These are phyloP conservation scores for Tranzscheliella williamsii DNA, from an alignment of 1,284 basidiomycete genomes.

Conservation along the genomic window DNA sequence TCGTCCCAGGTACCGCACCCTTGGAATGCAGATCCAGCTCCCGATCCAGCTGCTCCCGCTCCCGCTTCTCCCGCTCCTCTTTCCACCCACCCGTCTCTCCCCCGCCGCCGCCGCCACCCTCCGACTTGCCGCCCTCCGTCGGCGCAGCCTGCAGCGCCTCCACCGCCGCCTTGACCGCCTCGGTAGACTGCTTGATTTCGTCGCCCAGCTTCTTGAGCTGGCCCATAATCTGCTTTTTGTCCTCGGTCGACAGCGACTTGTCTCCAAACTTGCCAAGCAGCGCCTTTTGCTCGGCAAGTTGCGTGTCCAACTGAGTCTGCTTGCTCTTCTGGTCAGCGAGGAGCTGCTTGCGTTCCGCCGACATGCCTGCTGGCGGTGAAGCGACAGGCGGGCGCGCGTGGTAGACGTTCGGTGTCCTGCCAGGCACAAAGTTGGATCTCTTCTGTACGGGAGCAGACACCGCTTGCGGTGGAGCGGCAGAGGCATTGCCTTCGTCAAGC, in stretches of 20 bases:
- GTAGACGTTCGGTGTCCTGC: slow-evolving; percentile 52
- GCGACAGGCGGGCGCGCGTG: slow-evolving; percentile 36
- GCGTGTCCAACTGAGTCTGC: slow-evolving; percentile 76
- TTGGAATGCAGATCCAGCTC: slow-evolving; percentile 62
- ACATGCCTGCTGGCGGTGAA: slow-evolving; percentile 12
- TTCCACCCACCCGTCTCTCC: slow-evolving; percentile 63
- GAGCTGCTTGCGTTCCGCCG: slow-evolving; percentile 59
- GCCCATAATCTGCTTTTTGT: slow-evolving; percentile 79
- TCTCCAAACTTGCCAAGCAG: slow-evolving; percentile 73
- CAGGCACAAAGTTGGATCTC: slow-evolving; percentile 47
- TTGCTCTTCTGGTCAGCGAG: slow-evolving; percentile 66
- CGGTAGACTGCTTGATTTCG: slow-evolving; percentile 70
- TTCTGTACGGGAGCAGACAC: background rate
- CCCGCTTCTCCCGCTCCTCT: slow-evolving; percentile 70
- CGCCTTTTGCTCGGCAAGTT: slow-evolving; percentile 86
- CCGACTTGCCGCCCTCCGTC: slow-evolving; percentile 39
- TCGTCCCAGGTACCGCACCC: slow-evolving; percentile 65
- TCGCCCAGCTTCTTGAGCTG: slow-evolving; percentile 76
- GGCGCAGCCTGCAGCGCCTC: slow-evolving; percentile 58
- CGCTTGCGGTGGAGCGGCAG: slow-evolving; percentile 67
- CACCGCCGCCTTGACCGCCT: slow-evolving; percentile 59
- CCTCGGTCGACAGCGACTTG: slow-evolving; percentile 69
- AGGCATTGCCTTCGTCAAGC: slow-evolving; percentile 66
- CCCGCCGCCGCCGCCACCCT: slow-evolving; percentile 6
- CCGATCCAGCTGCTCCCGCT: slow-evolving; percentile 75